Base-by-base conservation (phyloP, 2,329 filamentous ascomycete genomes). In the Arthrobotrys pseudoclavata region DNA sequence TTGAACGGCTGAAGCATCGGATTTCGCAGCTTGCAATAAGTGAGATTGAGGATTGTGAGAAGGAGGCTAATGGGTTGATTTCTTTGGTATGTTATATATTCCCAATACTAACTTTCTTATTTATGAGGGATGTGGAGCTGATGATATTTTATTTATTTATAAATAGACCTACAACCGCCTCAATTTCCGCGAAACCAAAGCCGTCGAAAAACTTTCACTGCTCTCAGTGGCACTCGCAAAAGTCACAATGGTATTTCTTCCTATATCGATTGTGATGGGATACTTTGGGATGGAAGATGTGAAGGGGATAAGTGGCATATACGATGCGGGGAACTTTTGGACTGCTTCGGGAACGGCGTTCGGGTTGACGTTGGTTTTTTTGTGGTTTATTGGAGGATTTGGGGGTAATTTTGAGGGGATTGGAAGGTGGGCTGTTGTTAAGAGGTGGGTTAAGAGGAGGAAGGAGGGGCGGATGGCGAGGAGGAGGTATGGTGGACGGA, bases 21-120 rank as follows among this genome's bases (percentile, higher is more conserved):
- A 90, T 91, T 71, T 85, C 87, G 48, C 83, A 90, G 42, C 90
- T 90, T 78, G 89, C 89, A 10, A 82, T 91, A 75, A 87, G 86
- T 69, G 89, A 91, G 81, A 89, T 91, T 50, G 87, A 90, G 63
- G 87, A 89, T 79, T 90, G 89, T 79, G 83, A 90, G 20, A 85
- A 85, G 45, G 86, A 87, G 79, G 87, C 87, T 71, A 85, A 87
- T 5, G 84, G 83, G 1, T 81, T 88, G 1, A 85, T 87, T 0
- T 84, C 74, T 12, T 79, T 86, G 67, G 74, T 77, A 53, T 20
- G 63, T 47, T 50, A 68, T 20, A 22, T 48, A 9, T 18, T 34
- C 47, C 29, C 48, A n/a, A n/a, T n/a, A n/a, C 29, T 45, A 4
- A 15, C 13, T 37, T 12, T 10, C 4, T 22, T 15, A 22, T 45